Base-by-base conservation (phyloP, 2,329 filamentous ascomycete species). In the Aciculosporium take region DNA sequence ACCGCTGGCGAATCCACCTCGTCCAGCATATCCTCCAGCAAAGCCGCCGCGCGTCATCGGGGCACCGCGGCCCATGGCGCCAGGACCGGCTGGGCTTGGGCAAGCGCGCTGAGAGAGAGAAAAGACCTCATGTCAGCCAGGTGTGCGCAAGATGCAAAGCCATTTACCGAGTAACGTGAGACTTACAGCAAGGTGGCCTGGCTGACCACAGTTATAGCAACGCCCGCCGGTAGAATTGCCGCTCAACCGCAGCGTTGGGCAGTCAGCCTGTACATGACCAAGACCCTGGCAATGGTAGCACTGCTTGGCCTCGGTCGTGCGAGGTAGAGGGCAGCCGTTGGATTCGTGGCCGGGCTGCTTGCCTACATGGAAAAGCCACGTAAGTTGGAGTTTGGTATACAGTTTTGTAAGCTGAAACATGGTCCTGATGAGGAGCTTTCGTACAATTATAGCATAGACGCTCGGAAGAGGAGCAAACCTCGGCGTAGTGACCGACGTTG, bases 281-380 rank as follows among this genome's bases (percentile, higher is more conserved):
- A 96, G 77, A 45, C 91, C 91, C 72, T 96, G 91, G 74, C 91
- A 98, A 70, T 96, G 91, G 65, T 98, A 98, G 78, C 91, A 98
- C 74, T 98, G 91, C 79, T 98, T 98, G 40, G 87, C 87, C 69
- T 98, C 91, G 50, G 91, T 95, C 47, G 89, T 95, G 64, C 91
- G 83, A 57, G 91, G 91, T 59, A 89, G 81, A 55, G 91, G 91
- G 75, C 91, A 98, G 64, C 83, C 84, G 69, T 94, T 96, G 51
- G 89, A 96, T 71, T 98, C 91, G 67, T 98, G 91, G 62, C 86
- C 83, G 48, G 84, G 84, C 68, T 89, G 83, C 72, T 89, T 89
- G 79, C 77, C 77, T 81, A 43, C 39, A 40, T 15, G 9, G 9
- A 29, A 20, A 7, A 29, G 8, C 24, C 35, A 34, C 23, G 25